A percentile compares a stretch with the other conserved stretches of the same genome.
Evolutionary conservation across 768 basidiomycete species (phyloP).

Genomic region (Lepiota brunneoincarnata): DNA sequence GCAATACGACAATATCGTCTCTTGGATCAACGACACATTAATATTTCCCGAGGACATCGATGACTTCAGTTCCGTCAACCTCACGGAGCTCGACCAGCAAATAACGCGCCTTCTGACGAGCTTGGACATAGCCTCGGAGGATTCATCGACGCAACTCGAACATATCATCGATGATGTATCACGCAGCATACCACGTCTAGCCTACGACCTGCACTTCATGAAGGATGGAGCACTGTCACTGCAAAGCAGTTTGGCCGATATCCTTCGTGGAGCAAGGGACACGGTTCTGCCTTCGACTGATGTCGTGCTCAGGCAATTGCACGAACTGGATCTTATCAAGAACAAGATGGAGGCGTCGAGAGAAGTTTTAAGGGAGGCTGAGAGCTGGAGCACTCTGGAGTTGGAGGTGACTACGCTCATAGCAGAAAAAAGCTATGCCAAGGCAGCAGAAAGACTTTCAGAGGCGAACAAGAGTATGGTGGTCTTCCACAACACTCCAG

Average conservation of each 20-base stretch:
- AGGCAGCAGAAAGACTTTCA: slow-evolving; percentile 88
- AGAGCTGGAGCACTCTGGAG: slow-evolving; percentile 95
- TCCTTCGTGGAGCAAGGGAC: slow-evolving; percentile 52
- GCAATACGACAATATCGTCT: slow-evolving; percentile 55
- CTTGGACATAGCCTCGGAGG: slow-evolving; percentile 86
- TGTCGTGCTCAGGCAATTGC: slow-evolving; percentile 71
- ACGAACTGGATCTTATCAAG: slow-evolving; percentile 80
- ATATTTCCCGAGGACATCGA: slow-evolving; percentile 31
- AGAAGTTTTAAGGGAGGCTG: slow-evolving; percentile 90
- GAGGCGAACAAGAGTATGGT: slow-evolving; percentile 89
- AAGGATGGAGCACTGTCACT: slow-evolving; percentile 84
- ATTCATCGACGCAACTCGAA: slow-evolving; percentile 85
- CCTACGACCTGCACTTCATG: slow-evolving; percentile 97
- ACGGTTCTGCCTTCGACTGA: slow-evolving; percentile 58
- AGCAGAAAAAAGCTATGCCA: slow-evolving; percentile 72
- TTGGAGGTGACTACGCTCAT: slow-evolving; percentile 88
- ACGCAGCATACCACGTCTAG: slow-evolving; percentile 83
- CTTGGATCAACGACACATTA: slow-evolving; percentile 74
- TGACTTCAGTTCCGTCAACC: slow-evolving; percentile 28
- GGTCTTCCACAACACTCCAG: slow-evolving; percentile 89
- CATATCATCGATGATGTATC: slow-evolving; percentile 91
- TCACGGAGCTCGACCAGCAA: slow-evolving; percentile 66
- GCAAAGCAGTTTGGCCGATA: slow-evolving; percentile 59
- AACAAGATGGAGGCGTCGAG: slow-evolving; percentile 84
- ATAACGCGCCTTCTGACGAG: slow-evolving; percentile 73